phyloP scores from a whole-genome alignment of 306 rosid genomes.

The Fragaria vesca region DNA sequence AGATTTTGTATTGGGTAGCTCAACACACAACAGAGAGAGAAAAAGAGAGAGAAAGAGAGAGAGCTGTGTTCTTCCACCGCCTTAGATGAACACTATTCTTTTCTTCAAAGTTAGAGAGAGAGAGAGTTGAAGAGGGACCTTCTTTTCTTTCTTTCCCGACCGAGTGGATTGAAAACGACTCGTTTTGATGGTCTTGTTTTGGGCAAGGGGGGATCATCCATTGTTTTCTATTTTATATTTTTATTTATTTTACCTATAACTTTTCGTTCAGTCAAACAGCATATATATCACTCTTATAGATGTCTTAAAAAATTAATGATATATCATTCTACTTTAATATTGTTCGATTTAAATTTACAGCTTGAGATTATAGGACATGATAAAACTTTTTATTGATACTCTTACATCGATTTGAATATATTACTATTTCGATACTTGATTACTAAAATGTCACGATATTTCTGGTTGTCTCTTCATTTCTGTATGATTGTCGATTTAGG shows the following conservation, averaged over 20 bases:
- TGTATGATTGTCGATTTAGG: background rate
- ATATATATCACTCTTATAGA: fast-evolving
- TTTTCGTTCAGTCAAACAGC: too few relatives aligned
- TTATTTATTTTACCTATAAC: background rate
- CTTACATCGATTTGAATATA: too few relatives aligned
- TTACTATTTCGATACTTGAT: too few relatives aligned
- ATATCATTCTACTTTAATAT: too few relatives aligned
- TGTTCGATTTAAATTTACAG: too few relatives aligned
- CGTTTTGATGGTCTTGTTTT: conserved; percentile 37
- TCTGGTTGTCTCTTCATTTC: background rate
- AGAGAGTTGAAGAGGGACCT: background rate
- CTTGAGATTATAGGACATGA: background rate
- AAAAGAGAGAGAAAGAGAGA: background rate
- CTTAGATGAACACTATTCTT: conserved; percentile 21
- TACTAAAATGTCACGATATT: too few relatives aligned
- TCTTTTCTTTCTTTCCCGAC: conserved; percentile 10
- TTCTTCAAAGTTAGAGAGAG: conserved; percentile 5
- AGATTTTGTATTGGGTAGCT: too few relatives aligned
- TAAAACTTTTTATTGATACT: too few relatives aligned
- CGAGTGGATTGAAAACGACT: conserved; percentile 44
- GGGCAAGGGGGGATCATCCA: conserved; percentile 55
- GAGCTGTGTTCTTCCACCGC: conserved; percentile 28
- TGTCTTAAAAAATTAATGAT: background rate
- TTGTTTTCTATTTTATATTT: too few relatives aligned
- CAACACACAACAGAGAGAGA: background rate